These are phyloP conservation scores for Rhizophora apiculata DNA, from an alignment of 345 rosid genomes.

Conservation along the genomic window DNA sequence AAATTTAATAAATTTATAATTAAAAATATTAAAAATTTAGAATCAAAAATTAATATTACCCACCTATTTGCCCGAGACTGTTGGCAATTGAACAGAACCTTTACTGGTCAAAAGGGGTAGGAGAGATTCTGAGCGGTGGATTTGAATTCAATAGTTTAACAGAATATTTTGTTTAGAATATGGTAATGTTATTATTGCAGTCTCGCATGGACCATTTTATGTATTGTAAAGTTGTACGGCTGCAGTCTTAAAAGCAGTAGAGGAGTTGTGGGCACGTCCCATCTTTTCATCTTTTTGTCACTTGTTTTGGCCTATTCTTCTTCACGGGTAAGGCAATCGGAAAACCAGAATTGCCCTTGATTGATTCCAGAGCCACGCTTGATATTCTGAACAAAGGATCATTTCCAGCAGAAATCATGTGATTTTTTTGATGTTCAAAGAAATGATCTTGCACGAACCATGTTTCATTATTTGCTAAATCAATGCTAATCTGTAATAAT, in stretches of 20 bases:
- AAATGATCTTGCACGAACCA: neutral
- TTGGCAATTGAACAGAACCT: conserved; percentile 33
- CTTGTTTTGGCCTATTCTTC: neutral
- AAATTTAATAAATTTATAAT: no score
- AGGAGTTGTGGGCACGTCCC: neutral
- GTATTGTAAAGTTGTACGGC: conserved; percentile 14
- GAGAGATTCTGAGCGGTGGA: conserved; percentile 17
- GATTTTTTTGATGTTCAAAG: neutral
- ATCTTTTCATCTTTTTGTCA: no score
- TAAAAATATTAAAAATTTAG: no score
- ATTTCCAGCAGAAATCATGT: neutral
- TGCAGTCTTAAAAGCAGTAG: neutral
- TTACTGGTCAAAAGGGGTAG: conserved; percentile 38
- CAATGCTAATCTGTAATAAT: neutral
- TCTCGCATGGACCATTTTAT: conserved; percentile 7
- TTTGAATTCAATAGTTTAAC: conserved; percentile 26
- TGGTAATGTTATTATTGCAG: conserved; percentile 12
- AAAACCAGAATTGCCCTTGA: neutral
- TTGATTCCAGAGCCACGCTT: neutral
- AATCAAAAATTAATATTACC: no score
- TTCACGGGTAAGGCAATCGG: neutral
- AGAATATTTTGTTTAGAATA: neutral
- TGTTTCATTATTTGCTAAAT: neutral
- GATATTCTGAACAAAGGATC: no score
- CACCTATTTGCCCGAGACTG: neutral